These are phyloP conservation scores for Alternaria brassicae DNA, from an alignment of 2,329 filamentous ascomycete genomes.

Conservation along the genomic window DNA sequence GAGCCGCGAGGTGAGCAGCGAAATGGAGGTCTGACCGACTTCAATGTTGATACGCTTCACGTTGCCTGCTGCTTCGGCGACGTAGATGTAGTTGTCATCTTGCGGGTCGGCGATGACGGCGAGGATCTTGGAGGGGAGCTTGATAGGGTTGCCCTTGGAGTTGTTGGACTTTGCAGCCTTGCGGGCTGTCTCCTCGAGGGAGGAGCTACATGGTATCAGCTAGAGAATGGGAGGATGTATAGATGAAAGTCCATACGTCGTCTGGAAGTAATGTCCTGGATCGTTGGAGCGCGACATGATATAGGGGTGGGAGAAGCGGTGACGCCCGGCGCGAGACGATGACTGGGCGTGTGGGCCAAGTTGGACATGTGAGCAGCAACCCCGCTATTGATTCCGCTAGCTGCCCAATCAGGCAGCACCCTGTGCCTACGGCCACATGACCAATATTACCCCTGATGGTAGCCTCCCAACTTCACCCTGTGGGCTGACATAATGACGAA, in stretches of 20 bases:
- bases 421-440: background rate
- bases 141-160: constrained; percentile 80
- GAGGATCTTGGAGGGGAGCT: constrained; percentile 84
- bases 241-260: constrained; percentile 68
- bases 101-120: constrained; percentile 73
- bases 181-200: constrained; percentile 61
- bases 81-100: constrained; percentile 68
- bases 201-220: constrained; percentile 52
- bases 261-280: constrained; percentile 88
- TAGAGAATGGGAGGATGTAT: constrained; percentile 1
- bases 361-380: constrained; percentile 16
- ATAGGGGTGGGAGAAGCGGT: constrained; percentile 21
- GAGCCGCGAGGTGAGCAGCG: constrained; percentile 3
- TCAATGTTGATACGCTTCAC: constrained; percentile 77
- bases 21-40: constrained; percentile 64
- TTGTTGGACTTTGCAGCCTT: constrained; percentile 80
- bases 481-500: background rate
- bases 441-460: background rate
- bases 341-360: constrained; percentile 4
- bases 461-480: background rate
- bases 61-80: constrained; percentile 86
- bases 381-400: constrained; percentile 12
- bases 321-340: background rate
- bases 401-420: background rate
- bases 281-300: constrained; percentile 59